Base-by-base conservation (phyloP, 1,284 basidiomycete genomes). In the Ustilago tritici region DNA sequence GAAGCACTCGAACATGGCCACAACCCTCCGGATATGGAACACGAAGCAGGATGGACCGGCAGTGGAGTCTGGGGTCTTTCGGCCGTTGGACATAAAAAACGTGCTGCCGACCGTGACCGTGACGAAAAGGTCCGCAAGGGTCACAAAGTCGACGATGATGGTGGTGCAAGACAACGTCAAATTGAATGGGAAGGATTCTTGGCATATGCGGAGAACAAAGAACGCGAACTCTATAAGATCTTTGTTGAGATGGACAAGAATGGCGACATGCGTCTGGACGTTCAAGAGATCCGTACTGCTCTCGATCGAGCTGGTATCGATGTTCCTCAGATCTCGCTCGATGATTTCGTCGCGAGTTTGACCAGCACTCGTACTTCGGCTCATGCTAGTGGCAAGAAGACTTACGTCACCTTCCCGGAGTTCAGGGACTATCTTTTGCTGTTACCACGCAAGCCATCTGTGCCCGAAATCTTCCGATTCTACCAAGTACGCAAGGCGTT, bases 141-240 rank as follows among this genome's bases (percentile, higher is more conserved):
- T 10, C 61, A 80, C 41, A 56, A 71, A 47, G 71, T 76, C 17
- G 79, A 82, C 34, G 81, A 76, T 52, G 76, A 83, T 34, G 81
- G 78, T 9, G 78, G 82, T 23, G 67, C 65, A 6, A 65, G 83
- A 4, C 82, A 84, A 65, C 68, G 82, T 15, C 80, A 83, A 65
- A 83, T 86, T 41, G 84, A 86, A 56, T 86, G 84, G 84, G 84
- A 86, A 47, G 84, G 84, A 1, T 86, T 86, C 60, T 67, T 86
- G 31, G 79, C 81, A 23, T 86, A 85, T 61, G 84, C 84, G 28
- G 84, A 85, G 52, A 68, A 78, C 47, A 85, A 86, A 61, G 84
- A 86, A 53, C 79, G 84, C 41, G 84, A 84, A 56, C 76, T 86
- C 2, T 83, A 85, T 76, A 79, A 70, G 41, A 79, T 84, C 68